Percentiles rank a stretch among this genome's conserved stretches.
Conservation (phyloP, 2,329 filamentous ascomycete species). For the Aspergillus sp. region DNA sequence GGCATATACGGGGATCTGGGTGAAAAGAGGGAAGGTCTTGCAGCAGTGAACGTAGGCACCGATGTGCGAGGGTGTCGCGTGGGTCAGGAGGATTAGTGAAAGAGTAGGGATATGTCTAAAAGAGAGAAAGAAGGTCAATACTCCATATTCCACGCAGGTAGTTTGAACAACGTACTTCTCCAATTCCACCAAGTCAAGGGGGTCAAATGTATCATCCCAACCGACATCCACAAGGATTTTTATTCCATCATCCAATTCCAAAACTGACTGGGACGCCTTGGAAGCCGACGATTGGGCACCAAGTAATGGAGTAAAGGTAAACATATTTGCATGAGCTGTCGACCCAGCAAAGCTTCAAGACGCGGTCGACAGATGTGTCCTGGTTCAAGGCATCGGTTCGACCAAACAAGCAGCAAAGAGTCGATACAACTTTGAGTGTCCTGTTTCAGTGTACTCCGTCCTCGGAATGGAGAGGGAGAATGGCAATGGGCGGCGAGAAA, state of each 20-base stretch:
- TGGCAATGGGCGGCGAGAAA: neutral
- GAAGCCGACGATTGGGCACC: slow-evolving; percentile 81
- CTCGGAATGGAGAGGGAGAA: neutral
- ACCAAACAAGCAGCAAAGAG: neutral
- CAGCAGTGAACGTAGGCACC: slow-evolving; percentile 95
- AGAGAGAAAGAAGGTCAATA: neutral
- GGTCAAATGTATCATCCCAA: slow-evolving; percentile 91
- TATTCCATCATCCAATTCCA: slow-evolving; percentile 94
- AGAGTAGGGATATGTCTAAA: slow-evolving; percentile 82
- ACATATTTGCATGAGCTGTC: slow-evolving; percentile 60
- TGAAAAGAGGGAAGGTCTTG: slow-evolving; percentile 91
- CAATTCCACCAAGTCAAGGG: slow-evolving; percentile 76
- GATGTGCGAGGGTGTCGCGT: slow-evolving; percentile 87
- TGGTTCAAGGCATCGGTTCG: slow-evolving; percentile 15
- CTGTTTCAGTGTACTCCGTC: neutral
- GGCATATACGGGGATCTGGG: slow-evolving; percentile 89
- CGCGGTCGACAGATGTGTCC: slow-evolving; percentile 1
- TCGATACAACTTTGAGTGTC: neutral
- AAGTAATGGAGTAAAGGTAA: slow-evolving; percentile 89
- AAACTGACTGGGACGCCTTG: slow-evolving; percentile 85
- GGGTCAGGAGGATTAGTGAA: slow-evolving; percentile 90
- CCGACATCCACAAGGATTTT: slow-evolving; percentile 93
- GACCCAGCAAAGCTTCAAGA: slow-evolving; percentile 14
- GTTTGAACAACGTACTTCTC: slow-evolving; percentile 67
- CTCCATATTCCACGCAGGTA: neutral